Base-by-base conservation (phyloP, 148 eudicot genomes). In the Rhododendron williamsianum region DNA sequence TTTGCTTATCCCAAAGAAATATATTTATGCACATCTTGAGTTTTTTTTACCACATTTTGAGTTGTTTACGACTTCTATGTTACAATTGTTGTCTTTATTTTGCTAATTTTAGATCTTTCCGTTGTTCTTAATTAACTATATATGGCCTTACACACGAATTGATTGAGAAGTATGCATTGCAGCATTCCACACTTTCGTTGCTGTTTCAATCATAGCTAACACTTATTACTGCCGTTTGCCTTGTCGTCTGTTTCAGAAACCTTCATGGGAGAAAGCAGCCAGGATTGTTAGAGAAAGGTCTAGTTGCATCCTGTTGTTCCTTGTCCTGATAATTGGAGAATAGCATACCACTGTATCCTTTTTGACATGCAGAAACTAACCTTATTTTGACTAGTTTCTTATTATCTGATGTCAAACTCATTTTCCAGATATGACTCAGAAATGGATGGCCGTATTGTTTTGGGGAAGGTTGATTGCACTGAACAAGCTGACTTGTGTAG, bases 381-480 rank as follows among this genome's bases (percentile, higher is more conserved):
- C 86, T 2, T 33, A 27, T 38, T 41, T 87, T 73, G 25, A 60
- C 81, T 45, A 30, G 71, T 23, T 82, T 65, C 49, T 78, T 27
- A 79, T 45, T 69, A 85, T 65, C 82, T 88, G 87, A 87, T 76
- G 6, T 43, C 63, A 21, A 76, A 25, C 82, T 86, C 81, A 83
- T 80, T 77, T 84, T 91, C 79, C 89, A 96, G 98, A 89, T 91
- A 91, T 89, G 97, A 97, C 84, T 98, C 96, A n/a, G 98, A 94
- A 86, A 86, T 88, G 86, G 99, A 97, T 92, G 99, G 99, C 19
- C 98, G 98, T 71, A 94, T 97, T 89, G 88, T 92, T 83, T 52
- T 97, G 94, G 99, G 90, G 41, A 97, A 91, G 94, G 98, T 97
- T 82, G 99, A 97, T 78, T 97, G 99, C 89, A 97, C 98, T 76